phyloP scores from a whole-genome alignment of 2,329 filamentous ascomycete genomes.

The Eutypella sp. region DNA sequence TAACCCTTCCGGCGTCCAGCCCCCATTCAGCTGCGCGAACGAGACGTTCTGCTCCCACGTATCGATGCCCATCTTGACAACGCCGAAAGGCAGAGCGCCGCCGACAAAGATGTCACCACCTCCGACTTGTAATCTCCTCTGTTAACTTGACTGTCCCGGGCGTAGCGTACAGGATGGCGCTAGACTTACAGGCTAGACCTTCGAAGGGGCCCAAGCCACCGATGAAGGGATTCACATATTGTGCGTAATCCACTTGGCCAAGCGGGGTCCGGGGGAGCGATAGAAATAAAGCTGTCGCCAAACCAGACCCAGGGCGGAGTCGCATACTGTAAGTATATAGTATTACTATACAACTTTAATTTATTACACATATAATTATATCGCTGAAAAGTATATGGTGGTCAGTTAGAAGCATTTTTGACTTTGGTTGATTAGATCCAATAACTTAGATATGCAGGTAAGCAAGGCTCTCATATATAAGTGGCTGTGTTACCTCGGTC shows the following conservation, averaged over 20 bases:
- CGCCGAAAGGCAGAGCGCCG: conserved; percentile 37
- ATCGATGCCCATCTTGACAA: conserved; percentile 40
- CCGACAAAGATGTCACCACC: conserved; percentile 41
- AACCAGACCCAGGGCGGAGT: background rate
- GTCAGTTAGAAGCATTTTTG: no score
- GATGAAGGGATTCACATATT: conserved; percentile 46
- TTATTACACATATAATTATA: no score
- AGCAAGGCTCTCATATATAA: no score
- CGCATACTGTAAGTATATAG: no score
- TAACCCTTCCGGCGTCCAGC: conserved; percentile 35
- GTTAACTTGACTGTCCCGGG: background rate
- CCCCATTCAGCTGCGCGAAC: conserved; percentile 26
- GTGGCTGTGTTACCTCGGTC: no score
- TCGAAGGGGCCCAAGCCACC: conserved; percentile 41
- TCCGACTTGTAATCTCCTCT: conserved; percentile 13
- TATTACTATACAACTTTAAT: no score
- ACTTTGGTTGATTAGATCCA: no score
- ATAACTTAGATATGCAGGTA: no score
- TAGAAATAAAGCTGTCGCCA: background rate
- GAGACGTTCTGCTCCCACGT: conserved; percentile 18
- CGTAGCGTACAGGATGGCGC: background rate
- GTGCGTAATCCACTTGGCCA: conserved; percentile 26
- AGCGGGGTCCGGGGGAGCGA: background rate
- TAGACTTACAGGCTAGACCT: conserved; percentile 31
- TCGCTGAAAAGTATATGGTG: no score